phyloP scores from a whole-genome alignment of 148 eudicot species.

The Oxyria digyna region DNA sequence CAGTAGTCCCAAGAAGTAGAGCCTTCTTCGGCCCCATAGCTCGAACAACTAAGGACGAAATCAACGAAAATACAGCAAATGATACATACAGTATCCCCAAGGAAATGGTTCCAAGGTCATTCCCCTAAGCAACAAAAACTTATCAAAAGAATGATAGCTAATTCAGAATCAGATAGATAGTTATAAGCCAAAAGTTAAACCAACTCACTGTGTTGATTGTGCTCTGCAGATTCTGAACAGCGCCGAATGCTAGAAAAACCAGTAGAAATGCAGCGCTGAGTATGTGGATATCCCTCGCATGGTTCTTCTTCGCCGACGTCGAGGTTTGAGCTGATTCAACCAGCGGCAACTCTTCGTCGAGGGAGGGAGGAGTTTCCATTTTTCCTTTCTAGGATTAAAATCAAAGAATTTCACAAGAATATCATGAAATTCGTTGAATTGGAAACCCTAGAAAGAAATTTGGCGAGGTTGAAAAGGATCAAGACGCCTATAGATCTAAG shows the following conservation, averaged over 20 bases:
- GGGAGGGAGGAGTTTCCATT: constrained; percentile 15
- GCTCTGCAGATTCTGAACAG: constrained; percentile 83
- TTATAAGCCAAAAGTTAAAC: not conserved
- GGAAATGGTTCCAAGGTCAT: constrained; percentile 72
- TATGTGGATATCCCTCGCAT: constrained; percentile 57
- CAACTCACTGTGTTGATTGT: constrained; percentile 68
- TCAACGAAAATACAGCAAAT: constrained; percentile 58
- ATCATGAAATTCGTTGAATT: not conserved
- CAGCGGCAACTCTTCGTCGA: constrained; percentile 45
- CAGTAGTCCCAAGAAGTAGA: constrained; percentile 74
- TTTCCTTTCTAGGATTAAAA: not conserved
- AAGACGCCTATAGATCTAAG: not conserved
- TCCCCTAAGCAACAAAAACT: constrained; percentile 32
- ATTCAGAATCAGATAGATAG: not conserved
- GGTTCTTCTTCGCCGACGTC: constrained; percentile 18
- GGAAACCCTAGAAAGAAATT: not conserved
- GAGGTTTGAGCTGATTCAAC: constrained; percentile 21
- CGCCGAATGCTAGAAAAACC: constrained; percentile 81
- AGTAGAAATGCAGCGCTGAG: constrained; percentile 71
- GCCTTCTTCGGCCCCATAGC: constrained; percentile 66
- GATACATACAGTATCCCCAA: constrained; percentile 87
- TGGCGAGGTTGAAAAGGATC: not conserved
- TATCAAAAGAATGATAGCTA: not conserved
- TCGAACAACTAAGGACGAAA: constrained; percentile 70
- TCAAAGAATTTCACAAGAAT: not conserved